Conservation (phyloP, 139 green algal genomes). For the Nannochloris sp. region DNA sequence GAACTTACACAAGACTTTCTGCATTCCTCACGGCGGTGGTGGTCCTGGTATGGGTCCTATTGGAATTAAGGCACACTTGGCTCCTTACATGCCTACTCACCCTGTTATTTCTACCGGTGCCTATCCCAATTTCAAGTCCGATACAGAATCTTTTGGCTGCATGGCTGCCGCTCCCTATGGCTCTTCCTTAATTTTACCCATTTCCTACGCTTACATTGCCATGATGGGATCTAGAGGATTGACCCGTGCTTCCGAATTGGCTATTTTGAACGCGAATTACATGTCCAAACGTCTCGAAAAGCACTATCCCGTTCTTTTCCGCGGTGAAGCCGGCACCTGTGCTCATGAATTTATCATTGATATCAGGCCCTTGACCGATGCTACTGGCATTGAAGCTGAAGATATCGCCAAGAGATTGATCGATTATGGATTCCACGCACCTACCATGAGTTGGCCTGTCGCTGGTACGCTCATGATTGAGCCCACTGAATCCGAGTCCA, state of each 20-base stretch:
- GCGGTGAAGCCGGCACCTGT: slow-evolving; percentile 82
- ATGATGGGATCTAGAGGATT: slow-evolving; percentile 95
- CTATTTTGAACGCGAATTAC: slow-evolving; percentile 98
- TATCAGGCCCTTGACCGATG: slow-evolving; percentile 76
- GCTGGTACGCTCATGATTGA: slow-evolving; percentile 98
- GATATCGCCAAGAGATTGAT: slow-evolving; percentile 99
- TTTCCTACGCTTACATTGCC: slow-evolving; percentile 96
- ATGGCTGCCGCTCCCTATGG: slow-evolving; percentile 93
- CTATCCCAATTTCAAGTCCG: slow-evolving; percentile 38
- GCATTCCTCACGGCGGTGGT: slow-evolving; percentile 97
- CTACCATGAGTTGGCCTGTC: slow-evolving; percentile 99
- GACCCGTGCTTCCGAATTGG: slow-evolving; percentile 66
- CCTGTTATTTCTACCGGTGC: slow-evolving; percentile 82
- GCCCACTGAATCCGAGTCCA: slow-evolving; percentile 91
- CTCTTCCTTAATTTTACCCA: slow-evolving; percentile 96
- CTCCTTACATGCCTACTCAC: slow-evolving; percentile 93
- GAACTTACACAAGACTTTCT: slow-evolving; percentile 99
- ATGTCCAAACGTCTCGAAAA: slow-evolving; percentile 86
- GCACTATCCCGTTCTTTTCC: slow-evolving; percentile 84
- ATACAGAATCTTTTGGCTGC: slow-evolving; percentile 75
- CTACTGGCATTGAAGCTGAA: slow-evolving; percentile 76
- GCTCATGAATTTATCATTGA: slow-evolving; percentile 99
- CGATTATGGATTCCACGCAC: slow-evolving; percentile 98
- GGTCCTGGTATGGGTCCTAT: slow-evolving; percentile 87
- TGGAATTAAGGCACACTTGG: slow-evolving; percentile 93